A percentile compares a stretch with the other conserved stretches of the same genome.
These are phyloP conservation scores for Ambrosia trifida DNA, from an alignment of 129 eudicot genomes.

Conservation along the genomic window DNA sequence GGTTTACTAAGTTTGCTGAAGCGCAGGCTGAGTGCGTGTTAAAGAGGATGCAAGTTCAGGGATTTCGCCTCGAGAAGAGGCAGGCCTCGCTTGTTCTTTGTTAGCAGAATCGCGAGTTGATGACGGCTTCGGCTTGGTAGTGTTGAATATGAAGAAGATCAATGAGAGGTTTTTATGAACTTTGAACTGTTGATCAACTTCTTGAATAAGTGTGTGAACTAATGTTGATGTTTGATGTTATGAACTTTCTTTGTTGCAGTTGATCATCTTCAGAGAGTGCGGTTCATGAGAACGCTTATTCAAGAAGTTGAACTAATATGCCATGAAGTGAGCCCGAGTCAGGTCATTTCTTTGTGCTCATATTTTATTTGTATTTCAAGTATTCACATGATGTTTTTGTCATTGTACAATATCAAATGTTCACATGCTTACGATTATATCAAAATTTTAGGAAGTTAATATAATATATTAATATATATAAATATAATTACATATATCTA, in stretches of 20 bases:
- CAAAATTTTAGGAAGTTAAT: neutral
- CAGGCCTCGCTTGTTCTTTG: conserved; percentile 55
- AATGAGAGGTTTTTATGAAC: conserved; percentile 36
- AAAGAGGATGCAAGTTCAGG: conserved; percentile 49
- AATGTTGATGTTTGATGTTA: conserved; percentile 36
- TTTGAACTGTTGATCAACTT: conserved; percentile 28
- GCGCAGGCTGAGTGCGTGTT: conserved; percentile 58
- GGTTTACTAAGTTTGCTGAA: conserved; percentile 53
- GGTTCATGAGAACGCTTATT: too few species aligned
- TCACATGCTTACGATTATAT: neutral
- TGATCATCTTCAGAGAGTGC: conserved; percentile 8
- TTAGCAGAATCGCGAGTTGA: conserved; percentile 55
- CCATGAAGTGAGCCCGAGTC: neutral
- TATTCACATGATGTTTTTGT: neutral
- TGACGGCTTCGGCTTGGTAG: conserved; percentile 63
- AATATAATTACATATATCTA: neutral
- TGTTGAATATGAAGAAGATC: conserved; percentile 43
- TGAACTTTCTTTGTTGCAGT: conserved; percentile 37
- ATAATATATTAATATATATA: neutral
- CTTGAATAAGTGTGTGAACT: conserved; percentile 41
- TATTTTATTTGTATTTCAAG: neutral
- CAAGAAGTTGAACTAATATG: neutral
- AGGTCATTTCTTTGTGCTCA: neutral
- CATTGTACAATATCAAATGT: neutral
- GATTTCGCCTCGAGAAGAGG: conserved; percentile 55